Evolutionary conservation across 139 green algal species (phyloP).

Genomic region (Chlamydomonas incerta): DNA sequence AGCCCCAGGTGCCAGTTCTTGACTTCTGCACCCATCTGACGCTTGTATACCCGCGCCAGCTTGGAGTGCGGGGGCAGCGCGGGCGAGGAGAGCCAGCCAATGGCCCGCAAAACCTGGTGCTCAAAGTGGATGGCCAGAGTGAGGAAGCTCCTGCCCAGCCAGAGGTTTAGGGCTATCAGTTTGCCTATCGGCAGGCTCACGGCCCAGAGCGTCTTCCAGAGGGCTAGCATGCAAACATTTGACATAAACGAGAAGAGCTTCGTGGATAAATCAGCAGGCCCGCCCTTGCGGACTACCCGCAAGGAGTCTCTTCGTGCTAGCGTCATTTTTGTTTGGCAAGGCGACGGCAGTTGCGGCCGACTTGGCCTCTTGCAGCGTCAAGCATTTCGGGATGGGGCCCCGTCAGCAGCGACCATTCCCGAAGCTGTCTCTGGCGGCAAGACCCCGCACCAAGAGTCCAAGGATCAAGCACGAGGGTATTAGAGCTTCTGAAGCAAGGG

Average conservation of each 20-base stretch:
- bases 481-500: too few species aligned
- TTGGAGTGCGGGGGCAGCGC: conserved; percentile 30
- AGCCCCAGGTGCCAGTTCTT: conserved; percentile 75
- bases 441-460: too few species aligned
- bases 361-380: too few species aligned
- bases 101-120: conserved; percentile 44
- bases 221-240: conserved; percentile 49
- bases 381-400: too few species aligned
- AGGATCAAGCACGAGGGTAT: too few species aligned
- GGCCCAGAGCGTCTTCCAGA: conserved; percentile 51
- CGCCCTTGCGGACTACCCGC: not conserved
- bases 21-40: conserved; percentile 53
- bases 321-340: too few species aligned
- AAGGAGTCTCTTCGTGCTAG: not conserved
- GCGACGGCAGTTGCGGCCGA: too few species aligned
- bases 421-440: too few species aligned
- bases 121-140: conserved; percentile 56
- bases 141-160: conserved; percentile 44
- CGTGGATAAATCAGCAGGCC: not conserved
- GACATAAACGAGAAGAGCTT: conserved; percentile 41
- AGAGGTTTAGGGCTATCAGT: conserved; percentile 60
- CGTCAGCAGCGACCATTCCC: too few species aligned
- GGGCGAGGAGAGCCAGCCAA: conserved; percentile 73
- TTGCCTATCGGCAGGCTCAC: conserved; percentile 52
- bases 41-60: conserved; percentile 45